phyloP scores from a whole-genome alignment of 1,284 basidiomycete species.

The Marasmius oreades region DNA sequence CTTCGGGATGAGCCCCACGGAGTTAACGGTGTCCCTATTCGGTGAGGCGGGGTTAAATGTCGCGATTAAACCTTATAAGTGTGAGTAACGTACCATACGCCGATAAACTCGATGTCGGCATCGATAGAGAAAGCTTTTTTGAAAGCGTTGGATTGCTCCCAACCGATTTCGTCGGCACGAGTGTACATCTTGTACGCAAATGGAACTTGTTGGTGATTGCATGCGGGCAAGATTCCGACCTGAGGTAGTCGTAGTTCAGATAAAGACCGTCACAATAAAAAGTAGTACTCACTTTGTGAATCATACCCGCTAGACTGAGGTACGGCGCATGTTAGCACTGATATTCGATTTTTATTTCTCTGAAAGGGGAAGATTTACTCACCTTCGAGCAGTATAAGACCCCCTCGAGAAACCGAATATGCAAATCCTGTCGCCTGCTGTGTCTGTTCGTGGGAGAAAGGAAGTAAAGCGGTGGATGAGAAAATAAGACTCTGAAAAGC shows the following conservation, averaged over 20 bases:
- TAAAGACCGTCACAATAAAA: constrained; percentile 18
- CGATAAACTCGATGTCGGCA: constrained; percentile 49
- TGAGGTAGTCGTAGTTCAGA: constrained; percentile 14
- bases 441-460: constrained; percentile 26
- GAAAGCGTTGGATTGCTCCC: constrained; percentile 49
- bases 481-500: neutral
- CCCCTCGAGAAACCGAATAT: constrained; percentile 61
- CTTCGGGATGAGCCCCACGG: constrained; percentile 50
- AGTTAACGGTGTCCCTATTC: constrained; percentile 52
- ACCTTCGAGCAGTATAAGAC: constrained; percentile 46
- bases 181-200: constrained; percentile 57
- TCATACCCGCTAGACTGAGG: constrained; percentile 39
- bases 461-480: neutral
- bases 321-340: no score
- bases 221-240: constrained; percentile 12
- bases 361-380: no score
- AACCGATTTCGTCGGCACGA: constrained; percentile 36
- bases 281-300: constrained; percentile 35
- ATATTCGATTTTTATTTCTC: no score
- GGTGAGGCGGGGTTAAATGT: no score
- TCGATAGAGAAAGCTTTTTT: constrained; percentile 53
- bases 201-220: constrained; percentile 43
- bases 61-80: no score
- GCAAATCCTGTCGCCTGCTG: constrained; percentile 30
- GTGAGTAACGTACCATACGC: constrained; percentile 44